Base-by-base conservation (phyloP, 306 rosid species). In the Quercus mongolica region DNA sequence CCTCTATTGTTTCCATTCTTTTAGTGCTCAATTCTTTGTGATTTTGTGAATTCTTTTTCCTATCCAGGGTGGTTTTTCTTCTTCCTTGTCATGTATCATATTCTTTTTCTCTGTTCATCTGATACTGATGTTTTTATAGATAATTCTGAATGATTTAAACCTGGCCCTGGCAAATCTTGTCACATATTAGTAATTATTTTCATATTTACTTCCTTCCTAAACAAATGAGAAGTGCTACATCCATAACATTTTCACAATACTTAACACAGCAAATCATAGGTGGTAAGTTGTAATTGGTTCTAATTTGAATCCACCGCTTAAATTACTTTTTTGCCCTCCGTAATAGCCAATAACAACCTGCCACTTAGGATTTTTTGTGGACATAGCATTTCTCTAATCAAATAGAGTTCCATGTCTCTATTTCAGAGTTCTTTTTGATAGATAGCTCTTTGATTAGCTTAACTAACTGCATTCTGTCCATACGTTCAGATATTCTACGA, bases 401-500 rank as follows among this genome's bases (percentile, higher is more conserved):
- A 38, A 38, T 38, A 28, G 20, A 59, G 21, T 76, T 65, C 15
- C 44, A 49, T 71, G 61, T 38, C 80, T 41, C 56, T 72, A 49
- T 17, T 76, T 51, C 35, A 67, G 69, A 73, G 20, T 52, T 61
- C 28, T 25, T 68, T 7, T 59, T 74, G 31, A 52, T 15, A 54
- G 4, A 49, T 21, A 38, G 79, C 76, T 76, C 49, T 68, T 88
- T 61, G 76, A 44, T 63, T 55, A 21, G 55, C 83, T 78, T 82
- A 75, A 73, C 23, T 74, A 23, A 85, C 68, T 75, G 64, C 23
- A 56, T 41, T 79, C 14, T 44, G 46, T 78, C 76, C 87, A 70
- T 81, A 56, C 86, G 38, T 79, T 75, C 88, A 94, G 99, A 87
- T 86, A 90, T 91, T 78, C 77, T 94, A 46, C 94, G 85, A 76